A percentile compares a stretch with the other conserved stretches of the same genome.
These are phyloP conservation scores for Hygrocybe punicea DNA, from an alignment of 768 basidiomycete species.

Conservation along the genomic window DNA sequence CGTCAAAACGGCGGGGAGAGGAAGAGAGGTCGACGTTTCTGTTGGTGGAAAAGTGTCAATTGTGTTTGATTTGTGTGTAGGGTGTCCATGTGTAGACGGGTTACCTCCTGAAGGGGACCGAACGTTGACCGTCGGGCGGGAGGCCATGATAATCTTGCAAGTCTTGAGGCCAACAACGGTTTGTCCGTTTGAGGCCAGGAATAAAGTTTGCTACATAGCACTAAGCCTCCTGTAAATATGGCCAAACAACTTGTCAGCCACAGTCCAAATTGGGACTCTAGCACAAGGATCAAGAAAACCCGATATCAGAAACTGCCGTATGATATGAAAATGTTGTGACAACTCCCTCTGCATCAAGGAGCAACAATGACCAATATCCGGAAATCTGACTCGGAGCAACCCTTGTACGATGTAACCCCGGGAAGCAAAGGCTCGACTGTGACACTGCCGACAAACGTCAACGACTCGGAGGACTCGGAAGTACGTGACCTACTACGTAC, in stretches of 20 bases:
- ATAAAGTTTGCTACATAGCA: slow-evolving; percentile 9
- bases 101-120: slow-evolving; percentile 72
- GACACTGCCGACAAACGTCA: too few relatives aligned
- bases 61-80: too few relatives aligned
- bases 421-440: too few relatives aligned
- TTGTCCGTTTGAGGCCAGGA: not conserved
- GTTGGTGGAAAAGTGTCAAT: slow-evolving; percentile 15
- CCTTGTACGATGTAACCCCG: too few relatives aligned
- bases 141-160: slow-evolving; percentile 65
- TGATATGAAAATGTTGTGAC: too few relatives aligned
- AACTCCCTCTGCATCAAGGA: too few relatives aligned
- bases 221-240: slow-evolving; percentile 3
- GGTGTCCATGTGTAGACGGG: slow-evolving; percentile 15
- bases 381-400: too few relatives aligned
- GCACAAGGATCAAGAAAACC: too few relatives aligned
- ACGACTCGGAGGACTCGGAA: too few relatives aligned
- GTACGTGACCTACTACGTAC: too few relatives aligned
- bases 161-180: slow-evolving; percentile 46
- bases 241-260: not conserved
- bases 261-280: not conserved
- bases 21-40: slow-evolving; percentile 87
- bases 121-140: slow-evolving; percentile 87
- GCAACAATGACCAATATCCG: too few relatives aligned
- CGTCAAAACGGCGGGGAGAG: slow-evolving; percentile 93
- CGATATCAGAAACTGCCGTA: too few relatives aligned